These are phyloP conservation scores for Candida xyloterini DNA, from an alignment of 805 yeast species.

Conservation along the genomic window DNA sequence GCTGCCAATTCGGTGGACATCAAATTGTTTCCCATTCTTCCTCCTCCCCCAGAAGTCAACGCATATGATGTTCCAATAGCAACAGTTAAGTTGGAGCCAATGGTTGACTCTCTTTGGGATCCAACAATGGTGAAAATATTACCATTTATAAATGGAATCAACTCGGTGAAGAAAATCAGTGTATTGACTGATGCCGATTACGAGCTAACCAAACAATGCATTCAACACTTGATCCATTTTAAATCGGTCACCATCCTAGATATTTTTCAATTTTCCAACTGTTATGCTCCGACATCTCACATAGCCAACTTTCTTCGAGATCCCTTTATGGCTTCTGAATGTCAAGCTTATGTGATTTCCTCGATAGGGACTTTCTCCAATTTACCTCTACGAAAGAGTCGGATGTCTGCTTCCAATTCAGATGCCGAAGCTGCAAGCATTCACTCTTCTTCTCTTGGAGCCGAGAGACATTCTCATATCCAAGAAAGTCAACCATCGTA, in stretches of 20 bases:
- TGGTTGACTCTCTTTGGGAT: conserved; percentile 94
- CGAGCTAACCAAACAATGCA: conserved; percentile 74
- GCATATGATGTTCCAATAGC: conserved; percentile 90
- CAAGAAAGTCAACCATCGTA: conserved; percentile 6
- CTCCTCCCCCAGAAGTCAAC: conserved; percentile 72
- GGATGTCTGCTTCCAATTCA: conserved; percentile 27
- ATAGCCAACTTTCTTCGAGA: conserved; percentile 67
- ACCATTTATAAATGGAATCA: conserved; percentile 85
- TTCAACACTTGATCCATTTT: conserved; percentile 88
- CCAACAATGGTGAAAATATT: conserved; percentile 89
- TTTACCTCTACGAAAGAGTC: conserved; percentile 33
- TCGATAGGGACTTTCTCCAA: conserved; percentile 34
- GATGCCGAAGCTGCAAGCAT: conserved; percentile 22
- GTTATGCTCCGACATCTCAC: conserved; percentile 84
- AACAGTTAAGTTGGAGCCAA: conserved; percentile 66
- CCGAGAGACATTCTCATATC: conserved; percentile 13
- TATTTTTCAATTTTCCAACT: conserved; percentile 83
- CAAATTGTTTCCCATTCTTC: conserved; percentile 85
- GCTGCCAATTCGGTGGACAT: conserved; percentile 87
- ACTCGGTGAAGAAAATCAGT: conserved; percentile 74
- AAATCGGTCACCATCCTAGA: conserved; percentile 80
- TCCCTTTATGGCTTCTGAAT: conserved; percentile 67
- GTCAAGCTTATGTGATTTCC: conserved; percentile 75
- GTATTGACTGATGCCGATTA: conserved; percentile 79
- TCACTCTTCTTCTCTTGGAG: conserved; percentile 12